Conservation (phyloP, 1,139 yeast genomes). For the Yamadazyma friedrichii region DNA sequence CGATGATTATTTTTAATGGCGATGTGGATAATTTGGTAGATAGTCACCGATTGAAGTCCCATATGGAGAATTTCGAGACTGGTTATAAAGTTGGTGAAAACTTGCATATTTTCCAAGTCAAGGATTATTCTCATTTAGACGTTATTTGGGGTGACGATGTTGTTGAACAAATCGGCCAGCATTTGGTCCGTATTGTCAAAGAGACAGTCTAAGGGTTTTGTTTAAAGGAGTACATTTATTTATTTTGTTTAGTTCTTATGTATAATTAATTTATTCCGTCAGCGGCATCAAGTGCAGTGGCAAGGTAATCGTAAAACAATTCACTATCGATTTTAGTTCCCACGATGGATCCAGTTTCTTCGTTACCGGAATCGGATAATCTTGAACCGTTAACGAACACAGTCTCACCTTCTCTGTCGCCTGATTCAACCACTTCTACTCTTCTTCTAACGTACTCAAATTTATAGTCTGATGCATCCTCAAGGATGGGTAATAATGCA, state of each 20-base stretch:
- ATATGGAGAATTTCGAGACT: constrained; percentile 52
- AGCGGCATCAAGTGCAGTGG: constrained; percentile 14
- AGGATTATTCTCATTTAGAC: constrained; percentile 54
- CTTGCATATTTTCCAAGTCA: constrained; percentile 38
- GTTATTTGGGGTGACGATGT: constrained; percentile 58
- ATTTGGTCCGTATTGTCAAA: constrained; percentile 1
- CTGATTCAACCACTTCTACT: constrained; percentile 27
- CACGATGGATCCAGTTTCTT: constrained; percentile 43
- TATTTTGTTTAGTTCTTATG: neutral
- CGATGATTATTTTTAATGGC: constrained; percentile 62
- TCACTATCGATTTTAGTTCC: constrained; percentile 44
- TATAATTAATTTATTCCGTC: constrained; percentile 6
- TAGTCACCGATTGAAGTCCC: constrained; percentile 53
- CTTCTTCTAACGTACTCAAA: constrained; percentile 25
- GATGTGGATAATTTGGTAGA: constrained; percentile 66
- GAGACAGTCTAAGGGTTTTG: neutral
- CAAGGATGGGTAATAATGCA: constrained; percentile 48
- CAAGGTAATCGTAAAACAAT: constrained; percentile 34
- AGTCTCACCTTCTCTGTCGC: constrained; percentile 35
- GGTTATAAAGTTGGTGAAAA: constrained; percentile 36
- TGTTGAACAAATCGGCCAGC: constrained; percentile 28
- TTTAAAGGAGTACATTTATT: neutral
- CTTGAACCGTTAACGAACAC: constrained; percentile 26
- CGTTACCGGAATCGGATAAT: constrained; percentile 24
- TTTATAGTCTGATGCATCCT: constrained; percentile 25